Evolutionary conservation across 1,284 basidiomycete genomes (phyloP), one percentile per base, ranked within the genome.

Genomic region (Cryptococcus hybrid): DNA sequence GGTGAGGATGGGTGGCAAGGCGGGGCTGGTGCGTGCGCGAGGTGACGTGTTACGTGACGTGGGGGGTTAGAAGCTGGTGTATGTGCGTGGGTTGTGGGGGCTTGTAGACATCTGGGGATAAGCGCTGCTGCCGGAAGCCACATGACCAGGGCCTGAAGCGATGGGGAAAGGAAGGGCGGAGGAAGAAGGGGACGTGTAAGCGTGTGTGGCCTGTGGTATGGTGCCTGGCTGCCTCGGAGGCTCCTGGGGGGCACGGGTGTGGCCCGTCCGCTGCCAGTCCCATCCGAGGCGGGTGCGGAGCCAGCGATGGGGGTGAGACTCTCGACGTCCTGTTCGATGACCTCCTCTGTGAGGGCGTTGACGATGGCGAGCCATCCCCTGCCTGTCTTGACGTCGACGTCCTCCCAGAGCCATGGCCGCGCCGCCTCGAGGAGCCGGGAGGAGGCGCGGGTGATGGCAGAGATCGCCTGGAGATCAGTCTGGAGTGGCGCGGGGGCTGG

Each of bases 301-400:
- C 46, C 46, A 18, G 12, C 15, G 36, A 24, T 15, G 2, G 49
- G 39, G 13, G 37, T 42, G 0, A 18, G 18, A 15, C 37, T 13
- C 52, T 53, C 52, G 2, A 49, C 38, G 34, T 47, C 34, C 39
- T 67, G 57, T 30, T 71, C 70, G 15, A 66, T 62, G 36, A 78
- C 69, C 55, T 78, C 74, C 54, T 77, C 75, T 1, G 73, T 74
- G 49, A 78, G 59, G 0, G 74, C 77, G 58, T 77, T 69, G 47
- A 78, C 77, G 42, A 78, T 71, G 7, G 73, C 69, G 47, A 78
- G 65, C 77, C 77, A 78, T n/a, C 75, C 75, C 57, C 74, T 56
- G 3, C 77, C 77, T 3, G 67, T 63, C 38, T 65, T 61, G 7
- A 78, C 73, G 45, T 74, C 70, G 24, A 78, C 72, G 49, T 76